Base-by-base conservation (phyloP, 441 rosid species). In the Gossypium davidsonii region DNA sequence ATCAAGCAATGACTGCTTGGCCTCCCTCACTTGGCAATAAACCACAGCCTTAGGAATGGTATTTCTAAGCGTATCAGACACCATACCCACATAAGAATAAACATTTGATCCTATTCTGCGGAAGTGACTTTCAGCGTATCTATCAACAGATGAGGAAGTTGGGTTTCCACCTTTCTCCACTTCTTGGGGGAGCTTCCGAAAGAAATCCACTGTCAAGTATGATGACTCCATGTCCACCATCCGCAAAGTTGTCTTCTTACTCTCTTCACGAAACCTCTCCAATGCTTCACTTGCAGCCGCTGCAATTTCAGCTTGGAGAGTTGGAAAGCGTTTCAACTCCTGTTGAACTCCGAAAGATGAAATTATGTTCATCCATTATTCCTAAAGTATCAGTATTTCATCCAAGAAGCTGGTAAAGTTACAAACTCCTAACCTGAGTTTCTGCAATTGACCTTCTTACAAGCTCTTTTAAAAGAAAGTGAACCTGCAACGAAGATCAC, bases 211-310 rank as follows among this genome's bases (percentile, higher is more conserved):
- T 2, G 98, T 91, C 68, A 93, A 82, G 73, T 91, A 91, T 4
- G 96, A 86, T 28, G 98, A 89, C 74, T 93, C 98, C 98, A 93
- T 93, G 49, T 93, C 97, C 57, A 93, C 97, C 78, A 93, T 76
- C 46, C 96, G 78, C 61, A 86, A 18, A 64, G 84, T 85, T 1
- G 96, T 85, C 77, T 90, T 93, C 86, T 81, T 91, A 76, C 98
- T 74, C 44, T 93, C 98, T 74, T 90, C 96, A 3, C 93, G 86
- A 68, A 93, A 89, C 74, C 84, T 90, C 82, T 88, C 98, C 78
- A 93, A 70, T 21, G 97, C 90, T 4, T 75, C 79, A 74, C 80
- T 81, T 12, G 97, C 91, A 57, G 94, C 90, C 63, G 78, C 79
- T 25, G 91, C 86, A 34, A 93, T 84, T 84, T 91, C 94, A 52